phyloP scores from a whole-genome alignment of 352 stramenopile genomes.

The Phytophthora pisi region DNA sequence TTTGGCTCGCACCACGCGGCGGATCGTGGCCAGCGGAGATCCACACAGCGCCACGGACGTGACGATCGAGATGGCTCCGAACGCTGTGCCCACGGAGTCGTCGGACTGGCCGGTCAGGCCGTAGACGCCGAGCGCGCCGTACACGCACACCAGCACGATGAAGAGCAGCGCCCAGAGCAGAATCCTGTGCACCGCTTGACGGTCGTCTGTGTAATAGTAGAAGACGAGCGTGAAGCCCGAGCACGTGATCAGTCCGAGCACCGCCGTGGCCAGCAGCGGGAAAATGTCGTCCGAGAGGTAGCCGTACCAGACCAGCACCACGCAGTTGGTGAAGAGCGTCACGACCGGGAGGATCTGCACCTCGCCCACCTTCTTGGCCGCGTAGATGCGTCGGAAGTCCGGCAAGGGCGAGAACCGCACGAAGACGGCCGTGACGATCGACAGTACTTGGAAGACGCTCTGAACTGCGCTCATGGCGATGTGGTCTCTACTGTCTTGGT shows the following conservation, averaged over 20 bases:
- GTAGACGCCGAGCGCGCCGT: conserved; percentile 38
- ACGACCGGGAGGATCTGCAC: conserved; percentile 64
- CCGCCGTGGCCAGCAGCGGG: conserved; percentile 56
- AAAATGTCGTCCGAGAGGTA: conserved; percentile 60
- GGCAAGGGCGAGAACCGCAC: conserved; percentile 67
- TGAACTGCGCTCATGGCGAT: conserved; percentile 5
- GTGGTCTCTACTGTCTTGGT: background rate
- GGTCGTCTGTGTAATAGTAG: conserved; percentile 43
- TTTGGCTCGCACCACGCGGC: conserved; percentile 29
- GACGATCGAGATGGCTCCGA: conserved; percentile 54
- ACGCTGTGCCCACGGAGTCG: conserved; percentile 35
- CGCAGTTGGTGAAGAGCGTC: conserved; percentile 69
- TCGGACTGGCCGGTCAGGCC: conserved; percentile 37
- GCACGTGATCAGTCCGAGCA: conserved; percentile 46
- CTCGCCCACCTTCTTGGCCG: conserved; percentile 43
- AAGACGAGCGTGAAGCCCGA: conserved; percentile 54
- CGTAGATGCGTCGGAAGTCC: conserved; percentile 62
- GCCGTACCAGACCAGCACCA: conserved; percentile 59
- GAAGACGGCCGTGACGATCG: conserved; percentile 66
- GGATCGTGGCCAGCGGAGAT: conserved; percentile 58
- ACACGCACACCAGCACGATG: conserved; percentile 38
- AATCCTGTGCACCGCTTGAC: conserved; percentile 28
- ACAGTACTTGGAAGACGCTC: conserved; percentile 53
- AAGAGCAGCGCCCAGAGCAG: conserved; percentile 8
- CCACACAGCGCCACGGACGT: conserved; percentile 61